Conservation (phyloP, 2,329 filamentous ascomycete genomes). For the Aspergillus novoparasiticus region DNA sequence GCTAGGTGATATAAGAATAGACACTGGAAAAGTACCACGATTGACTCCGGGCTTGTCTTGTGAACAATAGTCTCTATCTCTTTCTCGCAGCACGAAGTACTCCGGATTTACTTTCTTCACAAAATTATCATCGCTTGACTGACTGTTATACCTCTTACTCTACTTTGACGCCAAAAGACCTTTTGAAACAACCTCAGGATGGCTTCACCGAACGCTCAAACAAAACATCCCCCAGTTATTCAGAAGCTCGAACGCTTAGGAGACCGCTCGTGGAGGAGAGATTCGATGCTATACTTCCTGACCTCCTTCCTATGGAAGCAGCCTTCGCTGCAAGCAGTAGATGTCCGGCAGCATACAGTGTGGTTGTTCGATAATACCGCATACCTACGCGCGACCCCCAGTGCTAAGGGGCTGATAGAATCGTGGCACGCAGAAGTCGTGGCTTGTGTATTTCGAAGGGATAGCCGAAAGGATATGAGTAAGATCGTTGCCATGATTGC, state of each 20-base stretch:
- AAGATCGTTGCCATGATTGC: constrained; percentile 71
- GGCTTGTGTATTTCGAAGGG: constrained; percentile 75
- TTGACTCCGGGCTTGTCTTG: not conserved
- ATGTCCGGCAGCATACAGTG: constrained; percentile 68
- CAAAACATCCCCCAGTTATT: constrained; percentile 13
- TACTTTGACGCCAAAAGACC: not conserved
- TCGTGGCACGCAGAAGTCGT: constrained; percentile 82
- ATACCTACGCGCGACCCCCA: constrained; percentile 54
- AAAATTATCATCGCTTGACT: not conserved
- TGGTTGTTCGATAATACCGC: constrained; percentile 94
- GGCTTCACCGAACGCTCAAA: constrained; percentile 9
- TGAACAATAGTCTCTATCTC: not conserved
- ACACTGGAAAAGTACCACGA: not conserved
- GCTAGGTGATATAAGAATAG: not conserved
- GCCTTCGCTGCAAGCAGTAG: constrained; percentile 62
- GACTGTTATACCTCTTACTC: not conserved
- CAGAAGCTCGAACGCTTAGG: constrained; percentile 11
- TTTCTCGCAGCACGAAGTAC: not conserved
- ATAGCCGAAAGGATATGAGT: constrained; percentile 67
- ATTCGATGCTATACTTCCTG: constrained; percentile 27
- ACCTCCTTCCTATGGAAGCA: constrained; percentile 48
- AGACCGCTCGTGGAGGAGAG: constrained; percentile 16
- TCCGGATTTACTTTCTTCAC: not conserved
- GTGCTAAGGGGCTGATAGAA: constrained; percentile 38
- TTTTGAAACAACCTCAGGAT: constrained; percentile 3